Evolutionary conservation across 306 rosid genomes (phyloP), one percentile per base, ranked within the genome.

Genomic region (Cicer cuneatum): DNA sequence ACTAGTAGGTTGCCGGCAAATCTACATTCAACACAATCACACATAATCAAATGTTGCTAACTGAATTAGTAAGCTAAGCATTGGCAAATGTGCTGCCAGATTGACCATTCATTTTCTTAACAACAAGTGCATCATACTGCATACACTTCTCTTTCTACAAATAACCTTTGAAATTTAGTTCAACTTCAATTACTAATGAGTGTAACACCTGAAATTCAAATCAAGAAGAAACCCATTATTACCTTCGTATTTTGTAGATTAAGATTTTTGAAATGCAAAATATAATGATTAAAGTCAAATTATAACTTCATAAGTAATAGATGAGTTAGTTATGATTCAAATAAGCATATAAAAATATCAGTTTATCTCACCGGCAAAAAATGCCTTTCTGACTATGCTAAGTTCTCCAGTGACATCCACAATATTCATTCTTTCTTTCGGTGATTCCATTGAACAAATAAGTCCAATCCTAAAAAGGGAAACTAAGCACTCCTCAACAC

Each of bases 371-470:
- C 38, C 49, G 13, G 1, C 0, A 3, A 41, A 56, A 68, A 80
- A 72, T 1, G n/a, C 0, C 2, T 24, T 41, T 13, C 7, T 84
- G 0, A 84, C 62, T 7, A 0, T 15, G 49, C 48, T 62, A 5
- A 84, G 75, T 15, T 75, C 84, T 15, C 11, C 61, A 0, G 9
- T 71, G 40, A 78, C 85, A 33, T 85, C 66, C 10, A 9, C 24
- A 14, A 65, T 70, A 29, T 11, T 12, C 76, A 74, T 70, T 75
- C 85, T 75, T 58, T 65, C 81, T 18, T 69, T 74, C 0, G 73
- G 81, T 19, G 73, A 81, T 18, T 69, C 78, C 12, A 21, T 5
- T 5, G 83, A 78, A 13, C 83, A 64, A 49, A 59, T 7, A 40
- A 63, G 69, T 63, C 51, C 69, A 63, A 63, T 40, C 21, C 14